Conservation (phyloP, 106 monocot species). For the Cymbidium sinense region DNA sequence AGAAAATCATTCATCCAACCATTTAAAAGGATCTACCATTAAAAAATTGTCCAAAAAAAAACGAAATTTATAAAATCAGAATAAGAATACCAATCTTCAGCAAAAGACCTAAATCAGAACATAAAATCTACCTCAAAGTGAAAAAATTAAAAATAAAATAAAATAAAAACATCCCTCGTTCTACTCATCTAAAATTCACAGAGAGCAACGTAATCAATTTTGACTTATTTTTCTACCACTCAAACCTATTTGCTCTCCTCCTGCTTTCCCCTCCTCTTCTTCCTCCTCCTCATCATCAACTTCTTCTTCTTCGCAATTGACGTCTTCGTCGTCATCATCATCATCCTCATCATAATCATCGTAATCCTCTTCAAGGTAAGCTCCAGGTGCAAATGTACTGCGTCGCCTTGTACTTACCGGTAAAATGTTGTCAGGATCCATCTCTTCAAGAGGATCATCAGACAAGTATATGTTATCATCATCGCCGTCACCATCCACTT, state of each 20-base stretch:
- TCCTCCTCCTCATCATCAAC: slow-evolving; percentile 26
- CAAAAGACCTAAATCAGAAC: not conserved
- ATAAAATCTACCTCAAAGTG: not conserved
- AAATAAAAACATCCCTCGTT: not conserved
- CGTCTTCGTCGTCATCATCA: not conserved
- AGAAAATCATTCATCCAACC: not conserved
- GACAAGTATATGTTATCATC: slow-evolving; percentile 25
- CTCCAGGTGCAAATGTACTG: slow-evolving; percentile 30
- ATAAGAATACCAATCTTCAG: not conserved
- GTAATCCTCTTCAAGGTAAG: slow-evolving; percentile 29
- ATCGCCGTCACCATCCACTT: slow-evolving; percentile 4
- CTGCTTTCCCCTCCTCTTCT: not conserved
- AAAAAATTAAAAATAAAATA: no score
- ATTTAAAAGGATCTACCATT: not conserved
- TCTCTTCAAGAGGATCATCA: slow-evolving; percentile 58
- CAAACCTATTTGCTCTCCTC: not conserved
- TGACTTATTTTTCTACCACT: not conserved
- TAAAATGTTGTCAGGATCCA: slow-evolving; percentile 59
- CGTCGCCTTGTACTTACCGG: slow-evolving; percentile 48
- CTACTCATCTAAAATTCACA: not conserved
- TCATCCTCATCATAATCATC: slow-evolving; percentile 31
- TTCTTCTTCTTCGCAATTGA: slow-evolving; percentile 35
- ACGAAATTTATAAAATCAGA: not conserved
- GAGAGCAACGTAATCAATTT: not conserved
- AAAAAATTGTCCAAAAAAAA: not conserved